phyloP scores from a whole-genome alignment of 768 basidiomycete species.

The Collybiopsis luxurians region DNA sequence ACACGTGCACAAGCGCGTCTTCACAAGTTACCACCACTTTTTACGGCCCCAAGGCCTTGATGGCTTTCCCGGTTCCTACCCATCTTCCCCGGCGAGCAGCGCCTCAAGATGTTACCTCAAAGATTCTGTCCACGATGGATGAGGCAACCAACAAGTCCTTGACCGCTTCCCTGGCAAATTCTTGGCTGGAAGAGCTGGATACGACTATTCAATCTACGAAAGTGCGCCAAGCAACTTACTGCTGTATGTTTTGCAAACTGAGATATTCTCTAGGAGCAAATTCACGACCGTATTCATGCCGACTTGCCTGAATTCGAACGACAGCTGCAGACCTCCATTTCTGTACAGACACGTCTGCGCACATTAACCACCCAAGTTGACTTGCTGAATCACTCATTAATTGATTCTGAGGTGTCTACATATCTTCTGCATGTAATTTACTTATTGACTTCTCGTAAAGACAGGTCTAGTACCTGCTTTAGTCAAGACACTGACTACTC shows the following conservation, averaged over 20 bases:
- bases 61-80: constrained; percentile 74
- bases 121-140: constrained; percentile 69
- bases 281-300: constrained; percentile 70
- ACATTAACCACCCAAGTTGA: constrained; percentile 54
- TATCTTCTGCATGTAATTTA: constrained; percentile 9
- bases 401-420: constrained; percentile 54
- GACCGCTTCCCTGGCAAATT: constrained; percentile 56
- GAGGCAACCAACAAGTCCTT: constrained; percentile 56
- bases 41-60: constrained; percentile 23
- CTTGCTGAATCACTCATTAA: constrained; percentile 45
- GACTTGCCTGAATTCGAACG: constrained; percentile 62
- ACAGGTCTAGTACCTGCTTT: constrained; percentile 66
- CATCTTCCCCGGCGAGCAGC: constrained; percentile 67
- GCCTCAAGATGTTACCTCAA: constrained; percentile 66
- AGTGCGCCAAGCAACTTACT: constrained; percentile 34
- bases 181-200: constrained; percentile 75
- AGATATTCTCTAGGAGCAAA: constrained; percentile 46
- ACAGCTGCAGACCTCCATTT: constrained; percentile 60
- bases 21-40: not conserved
- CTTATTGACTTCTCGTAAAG: constrained; percentile 33
- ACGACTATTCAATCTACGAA: constrained; percentile 68
- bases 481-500: constrained; percentile 50
- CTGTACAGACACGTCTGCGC: constrained; percentile 58
- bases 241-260: constrained; percentile 12
- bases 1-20: constrained; percentile 9